Evolutionary conservation across 108 stramenopile species (phyloP).

Genomic region (Cylindrotheca fusiformis): DNA sequence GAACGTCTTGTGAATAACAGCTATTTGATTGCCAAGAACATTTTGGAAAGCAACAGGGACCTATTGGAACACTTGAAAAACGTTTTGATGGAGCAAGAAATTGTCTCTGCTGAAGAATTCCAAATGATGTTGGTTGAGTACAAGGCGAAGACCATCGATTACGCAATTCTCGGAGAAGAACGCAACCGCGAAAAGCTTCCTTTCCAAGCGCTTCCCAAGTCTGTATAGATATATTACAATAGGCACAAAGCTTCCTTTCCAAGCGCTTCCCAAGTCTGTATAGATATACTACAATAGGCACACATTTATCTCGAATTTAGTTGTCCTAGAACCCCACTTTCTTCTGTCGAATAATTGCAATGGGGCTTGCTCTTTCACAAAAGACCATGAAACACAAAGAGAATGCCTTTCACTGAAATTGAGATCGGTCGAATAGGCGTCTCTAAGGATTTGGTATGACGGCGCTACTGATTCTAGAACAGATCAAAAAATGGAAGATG

Average conservation of each 20-base stretch:
- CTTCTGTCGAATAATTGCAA: no score
- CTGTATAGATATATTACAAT: conserved; percentile 29
- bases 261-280: conserved; percentile 51
- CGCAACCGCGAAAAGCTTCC: conserved; percentile 70
- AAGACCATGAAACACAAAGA: no score
- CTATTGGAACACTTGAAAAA: conserved; percentile 81
- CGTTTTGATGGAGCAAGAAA: conserved; percentile 88
- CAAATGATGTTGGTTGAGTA: conserved; percentile 90
- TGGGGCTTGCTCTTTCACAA: no score
- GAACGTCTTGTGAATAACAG: conserved; percentile 93
- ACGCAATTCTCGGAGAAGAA: conserved; percentile 70
- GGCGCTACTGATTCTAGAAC: no score
- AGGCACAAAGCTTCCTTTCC: conserved; percentile 76
- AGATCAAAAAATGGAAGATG: no score
- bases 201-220: conserved; percentile 65
- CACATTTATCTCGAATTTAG: conserved; percentile 52
- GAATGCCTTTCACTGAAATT: no score
- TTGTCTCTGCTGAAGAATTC: conserved; percentile 93
- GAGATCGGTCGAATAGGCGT: no score
- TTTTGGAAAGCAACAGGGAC: conserved; percentile 75
- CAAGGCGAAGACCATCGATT: conserved; percentile 75
- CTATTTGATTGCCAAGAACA: conserved; percentile 86
- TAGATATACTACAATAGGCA: conserved; percentile 33
- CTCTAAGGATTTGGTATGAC: no score
- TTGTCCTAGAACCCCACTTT: no score